Base-by-base conservation (phyloP, 2,329 filamentous ascomycete species). In the Exophiala xenobiotica region DNA sequence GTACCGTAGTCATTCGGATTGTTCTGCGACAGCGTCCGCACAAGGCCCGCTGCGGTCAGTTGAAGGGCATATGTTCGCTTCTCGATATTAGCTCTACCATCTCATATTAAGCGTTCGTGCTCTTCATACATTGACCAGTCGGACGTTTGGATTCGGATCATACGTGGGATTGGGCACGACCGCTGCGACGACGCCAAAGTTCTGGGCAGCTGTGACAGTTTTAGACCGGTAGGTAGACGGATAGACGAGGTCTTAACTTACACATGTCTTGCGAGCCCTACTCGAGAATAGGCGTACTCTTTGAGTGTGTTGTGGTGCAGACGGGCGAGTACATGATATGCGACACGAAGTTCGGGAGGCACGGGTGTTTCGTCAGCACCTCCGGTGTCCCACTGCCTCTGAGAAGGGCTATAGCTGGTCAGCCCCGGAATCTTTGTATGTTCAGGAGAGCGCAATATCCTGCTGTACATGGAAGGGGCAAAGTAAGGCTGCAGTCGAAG, bases 11-110 rank as follows among this genome's bases (percentile, higher is more conserved):
- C 68, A 24, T 79, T 76, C 46, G 81, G 77, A 65, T 82, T 83
- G 54, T 82, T 86, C 24, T 79, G 82, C 2, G 88, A 88, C 11
- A 96, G 75, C 0, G 89, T 95, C 38, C 85, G 88, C 45, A 96
- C 79, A 62, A 87, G 87, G 51, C 65, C 67, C 27, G 70, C 66
- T 3, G 57, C 18, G 67, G 64, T 51, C 70, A 68, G 33, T 59
- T 65, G 53, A 68, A 72, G 50, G 58, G 54, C 56, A 40, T 53
- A 43, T 18, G 52, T 27, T 23, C 49, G 46, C 54, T 61, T 48
- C 20, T 18, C 38, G 14, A 22, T 44, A 24, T 53, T 29, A 52
- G 51, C 38, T 14, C 6, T 6, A 9, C 12, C 16, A 43, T 40
- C 22, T 38, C 35, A 7, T 7, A 39, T 14, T 14, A 18, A 11